A percentile compares a stretch with the other conserved stretches of the same genome.
Conservation (phyloP, 306 rosid genomes). For the Dryas drummondii region DNA sequence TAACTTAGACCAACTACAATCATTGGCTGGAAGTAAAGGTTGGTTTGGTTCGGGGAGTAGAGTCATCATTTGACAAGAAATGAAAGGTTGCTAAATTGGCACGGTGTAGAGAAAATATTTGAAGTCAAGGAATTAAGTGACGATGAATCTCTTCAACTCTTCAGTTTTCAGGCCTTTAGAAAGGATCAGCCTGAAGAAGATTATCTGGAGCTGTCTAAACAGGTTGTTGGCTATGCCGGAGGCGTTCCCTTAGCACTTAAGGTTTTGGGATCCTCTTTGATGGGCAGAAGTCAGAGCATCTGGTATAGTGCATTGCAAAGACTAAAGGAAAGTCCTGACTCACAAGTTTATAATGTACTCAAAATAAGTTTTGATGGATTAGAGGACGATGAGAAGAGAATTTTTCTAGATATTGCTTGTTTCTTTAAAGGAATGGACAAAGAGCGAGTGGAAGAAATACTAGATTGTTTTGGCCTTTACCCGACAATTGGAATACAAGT, state of each 20-base stretch:
- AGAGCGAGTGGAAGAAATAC: conserved; percentile 19
- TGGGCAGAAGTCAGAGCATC: conserved; percentile 8
- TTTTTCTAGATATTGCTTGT: conserved; percentile 16
- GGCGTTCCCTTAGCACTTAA: conserved; percentile 34
- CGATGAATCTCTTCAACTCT: not conserved
- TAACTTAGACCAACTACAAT: too few species aligned
- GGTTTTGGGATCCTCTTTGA: conserved; percentile 35
- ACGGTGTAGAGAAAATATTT: too few species aligned
- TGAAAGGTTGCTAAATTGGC: too few species aligned
- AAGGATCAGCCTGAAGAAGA: not conserved
- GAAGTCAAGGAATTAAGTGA: not conserved
- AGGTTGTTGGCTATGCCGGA: not conserved
- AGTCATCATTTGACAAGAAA: too few species aligned
- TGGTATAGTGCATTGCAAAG: conserved; percentile 32
- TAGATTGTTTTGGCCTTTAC: conserved; percentile 27
- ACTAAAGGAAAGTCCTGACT: conserved; percentile 17
- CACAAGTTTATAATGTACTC: too few species aligned
- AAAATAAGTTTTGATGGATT: too few species aligned
- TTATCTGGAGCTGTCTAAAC: conserved; percentile 10
- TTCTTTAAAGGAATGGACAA: conserved; percentile 26
- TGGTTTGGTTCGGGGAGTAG: too few species aligned
- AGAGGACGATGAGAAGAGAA: conserved; percentile 29
- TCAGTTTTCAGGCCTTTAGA: not conserved
- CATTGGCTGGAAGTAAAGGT: too few species aligned
- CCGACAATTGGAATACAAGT: not conserved